Base-by-base conservation (phyloP, 495 filamentous ascomycete species). In the Thozetella sp. region DNA sequence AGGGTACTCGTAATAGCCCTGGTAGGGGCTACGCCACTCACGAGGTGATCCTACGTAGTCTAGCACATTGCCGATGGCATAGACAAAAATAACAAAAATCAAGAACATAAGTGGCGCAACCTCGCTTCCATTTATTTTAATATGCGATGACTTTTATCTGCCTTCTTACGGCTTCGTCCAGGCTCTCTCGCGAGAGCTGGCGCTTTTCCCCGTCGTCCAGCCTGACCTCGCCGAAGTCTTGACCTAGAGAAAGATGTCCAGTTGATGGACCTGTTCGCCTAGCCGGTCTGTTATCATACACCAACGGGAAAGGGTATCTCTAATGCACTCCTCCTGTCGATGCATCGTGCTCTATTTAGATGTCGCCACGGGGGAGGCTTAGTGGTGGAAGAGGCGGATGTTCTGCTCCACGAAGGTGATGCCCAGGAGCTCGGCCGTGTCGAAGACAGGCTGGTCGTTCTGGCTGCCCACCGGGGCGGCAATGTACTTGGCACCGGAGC, bases 401-500 rank as follows among this genome's bases (percentile, higher is more conserved):
- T 86, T 88, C 81, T 96, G 93, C 82, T 97, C 90, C 23, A 96
- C 88, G 73, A 99, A 97, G 19, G 86, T 88, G 61, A 97, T 95
- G 22, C 91, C 91, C 51, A 96, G 83, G 82, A 95, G 91, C 80
- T 95, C 90, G 19, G 94, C 92, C n/a, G 93, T 93, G 70, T 91
- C 88, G 66, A 96, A 92, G 25, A 97, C 94, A 37, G 89, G 84
- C 45, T 78, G 75, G 71, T 99, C 96, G 69, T 97, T 97, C 75
- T 97, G 93, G 75, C 93, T 97, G 56, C 95, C 95, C 45, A 83
- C 88, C 19, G 95, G 95, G 54, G 93, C 93, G 48, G 96, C 93
- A 60, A 98, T 87, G 79, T 97, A 99, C 80, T 97, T 98, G 62
- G 85, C 94, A 22, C 95, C 95, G 22, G 91, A 96, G 61, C 92